These are phyloP conservation scores for Aspergillus quadricinctus DNA, from an alignment of 2,329 filamentous ascomycete species.

Conservation along the genomic window DNA sequence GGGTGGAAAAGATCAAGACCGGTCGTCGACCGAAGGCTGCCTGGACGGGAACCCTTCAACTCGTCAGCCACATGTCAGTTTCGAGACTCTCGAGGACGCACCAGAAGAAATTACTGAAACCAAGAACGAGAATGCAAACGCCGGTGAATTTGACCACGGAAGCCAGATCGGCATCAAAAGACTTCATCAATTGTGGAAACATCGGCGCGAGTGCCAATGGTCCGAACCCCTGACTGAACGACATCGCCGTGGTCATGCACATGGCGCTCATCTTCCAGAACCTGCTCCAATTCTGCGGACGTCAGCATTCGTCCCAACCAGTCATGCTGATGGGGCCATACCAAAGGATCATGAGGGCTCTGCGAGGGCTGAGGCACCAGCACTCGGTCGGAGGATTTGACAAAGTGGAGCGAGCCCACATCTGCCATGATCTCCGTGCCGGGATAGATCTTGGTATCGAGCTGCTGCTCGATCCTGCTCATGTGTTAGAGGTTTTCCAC, in stretches of 20 bases:
- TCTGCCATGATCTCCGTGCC: conserved; percentile 60
- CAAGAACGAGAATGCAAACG: conserved; percentile 53
- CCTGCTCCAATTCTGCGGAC: conserved; percentile 43
- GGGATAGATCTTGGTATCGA: conserved; percentile 52
- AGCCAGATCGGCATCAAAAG: conserved; percentile 51
- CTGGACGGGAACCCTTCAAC: conserved; percentile 50
- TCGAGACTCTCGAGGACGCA: conserved; percentile 20
- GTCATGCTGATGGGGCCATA: conserved; percentile 10
- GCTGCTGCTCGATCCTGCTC: conserved; percentile 47
- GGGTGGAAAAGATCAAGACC: conserved; percentile 49
- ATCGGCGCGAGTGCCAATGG: conserved; percentile 55
- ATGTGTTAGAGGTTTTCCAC: conserved; percentile 33
- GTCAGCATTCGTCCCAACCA: background rate
- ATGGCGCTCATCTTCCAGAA: conserved; percentile 50
- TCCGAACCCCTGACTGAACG: conserved; percentile 53
- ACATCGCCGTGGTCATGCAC: conserved; percentile 41
- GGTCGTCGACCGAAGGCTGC: conserved; percentile 53
- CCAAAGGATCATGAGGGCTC: conserved; percentile 45
- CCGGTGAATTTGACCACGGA: conserved; percentile 56
- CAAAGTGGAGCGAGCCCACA: conserved; percentile 60
- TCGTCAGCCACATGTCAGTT: background rate
- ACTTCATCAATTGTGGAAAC: conserved; percentile 55
- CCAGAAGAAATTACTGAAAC: conserved; percentile 60
- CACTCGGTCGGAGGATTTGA: conserved; percentile 49
- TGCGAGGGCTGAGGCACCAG: conserved; percentile 51